Evolutionary conservation across 805 yeast genomes (phyloP), one percentile per base, ranked within the genome.

Genomic region (Saccharomycopsis microspora): DNA sequence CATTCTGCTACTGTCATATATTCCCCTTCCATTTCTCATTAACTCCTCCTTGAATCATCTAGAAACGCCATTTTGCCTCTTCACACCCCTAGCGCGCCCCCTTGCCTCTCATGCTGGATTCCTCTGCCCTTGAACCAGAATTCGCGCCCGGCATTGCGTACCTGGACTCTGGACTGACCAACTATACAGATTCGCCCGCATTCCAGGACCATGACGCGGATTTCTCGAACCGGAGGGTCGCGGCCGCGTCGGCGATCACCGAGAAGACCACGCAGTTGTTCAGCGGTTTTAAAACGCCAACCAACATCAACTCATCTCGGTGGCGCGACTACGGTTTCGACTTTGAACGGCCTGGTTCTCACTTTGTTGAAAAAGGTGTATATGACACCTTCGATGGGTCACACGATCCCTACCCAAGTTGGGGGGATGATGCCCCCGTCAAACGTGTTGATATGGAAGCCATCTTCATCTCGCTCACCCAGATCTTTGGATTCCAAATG

Each of bases 271-370:
- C 78, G 5, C 74, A 76, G 65, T 94, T 95, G 3, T 88, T 85
- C 58, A 96, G 96, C 53, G 96, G 96, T 47, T 88, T 88, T 95
- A 96, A 88, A 66, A 85, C 86, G 59, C 95, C 95, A 51, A 19
- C 19, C 19, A 86, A 87, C 59, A 78, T 86, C 63, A 86, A 95
- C 0, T 86, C 86, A 64, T 89, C 88, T 5, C 86, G 74, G 41
- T 70, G 76, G 74, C 65, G 64, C 45, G 71, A 71, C 46, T 53
- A 66, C 41, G 44, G 44, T 8, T 5, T 41, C 44, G 55, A 57
- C 28, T 57, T 56, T 5, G 52, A 51, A 1, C 28, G 51, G 8
- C 63, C 65, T 19, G 70, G 68, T 5, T 69, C 66, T 31, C 55
- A 58, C 1, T 60, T 70, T 47, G 67, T 67, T 3, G 75, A 70